Base-by-base conservation (phyloP, 139 green algal species). In the Chlamydomonas incerta region DNA sequence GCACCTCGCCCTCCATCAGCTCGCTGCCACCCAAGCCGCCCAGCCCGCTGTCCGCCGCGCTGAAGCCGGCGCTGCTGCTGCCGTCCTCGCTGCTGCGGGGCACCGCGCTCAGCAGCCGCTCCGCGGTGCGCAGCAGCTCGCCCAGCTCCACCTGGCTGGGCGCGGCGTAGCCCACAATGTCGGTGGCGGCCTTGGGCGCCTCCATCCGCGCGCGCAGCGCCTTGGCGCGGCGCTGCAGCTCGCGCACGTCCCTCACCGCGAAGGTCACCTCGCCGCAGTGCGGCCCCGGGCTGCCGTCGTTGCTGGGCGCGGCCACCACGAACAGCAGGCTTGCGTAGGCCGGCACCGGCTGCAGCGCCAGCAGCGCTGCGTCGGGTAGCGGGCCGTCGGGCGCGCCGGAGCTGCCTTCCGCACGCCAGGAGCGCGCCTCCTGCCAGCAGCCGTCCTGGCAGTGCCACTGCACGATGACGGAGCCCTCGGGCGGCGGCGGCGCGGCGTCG, bases 391-490 rank as follows among this genome's bases (percentile, higher is more conserved):
- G 41, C 41, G 41, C 41, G 41, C 41, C 41, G 6, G 41, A 50
- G 41, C 41, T 50, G 55, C 80, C 80, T 0, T 70, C 67, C 13
- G 70, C n/a, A 3, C 23, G 2, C 89, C 89, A 92, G 3, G 89
- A 92, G 0, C 57, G 31, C 20, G 71, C 37, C 69, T 84, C 75
- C 75, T 87, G 85, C 84, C 75, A 85, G 82, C 82, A 90, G 11
- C 85, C 89, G 41, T 92, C 85, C 62, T 92, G 89, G 29, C 57
- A 58, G 52, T 87, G 67, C 89, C 89, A 92, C 75, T 89, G 81
- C 63, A 83, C 81, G 28, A 88, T 28, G 35, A 90, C 85, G 2
- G 52, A 88, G 55, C 89, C 89, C 21, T 87, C 62, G 0, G 86
- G 18, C 34, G 70, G 62, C 17, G 47, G 11, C 0, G 35, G 41